Evolutionary conservation across 331 rosid species (phyloP).

Genomic region (Phaseolus coccineus): DNA sequence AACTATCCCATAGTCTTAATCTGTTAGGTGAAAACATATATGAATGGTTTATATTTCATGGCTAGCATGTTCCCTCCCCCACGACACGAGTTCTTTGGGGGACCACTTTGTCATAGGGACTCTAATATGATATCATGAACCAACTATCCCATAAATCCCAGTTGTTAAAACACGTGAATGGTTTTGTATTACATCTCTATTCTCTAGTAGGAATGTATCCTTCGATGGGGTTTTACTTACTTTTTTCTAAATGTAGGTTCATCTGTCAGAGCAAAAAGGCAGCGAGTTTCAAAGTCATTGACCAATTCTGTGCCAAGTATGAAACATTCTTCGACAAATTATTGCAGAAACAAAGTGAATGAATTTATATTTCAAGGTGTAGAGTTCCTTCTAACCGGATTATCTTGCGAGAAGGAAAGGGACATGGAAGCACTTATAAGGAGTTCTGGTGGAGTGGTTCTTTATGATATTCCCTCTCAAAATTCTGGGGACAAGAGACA

Average conservation of each 20-base stretch:
- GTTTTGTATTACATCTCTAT: background rate
- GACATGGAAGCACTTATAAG: constrained; percentile 67
- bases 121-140: constrained; percentile 6
- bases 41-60: constrained; percentile 12
- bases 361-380: constrained; percentile 69
- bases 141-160: background rate
- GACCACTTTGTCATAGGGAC: background rate
- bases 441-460: constrained; percentile 78
- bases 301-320: constrained; percentile 33
- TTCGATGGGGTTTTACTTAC: constrained; percentile 9
- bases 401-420: constrained; percentile 68
- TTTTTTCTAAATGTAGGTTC: constrained; percentile 63
- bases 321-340: constrained; percentile 49
- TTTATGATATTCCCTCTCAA: constrained; percentile 73
- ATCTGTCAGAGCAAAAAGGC: constrained; percentile 51
- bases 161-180: background rate
- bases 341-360: constrained; percentile 45
- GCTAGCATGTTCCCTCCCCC: background rate
- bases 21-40: background rate
- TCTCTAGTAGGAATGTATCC: background rate
- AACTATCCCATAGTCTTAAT: constrained; percentile 3
- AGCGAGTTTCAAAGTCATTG: constrained; percentile 49
- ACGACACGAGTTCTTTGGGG: background rate
- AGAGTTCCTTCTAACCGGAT: constrained; percentile 85
- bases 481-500: constrained; percentile 55